Percentiles rank a stretch among this genome's conserved stretches.
phyloP scores from a whole-genome alignment of 148 eudicot species.

The Vaccinium darrowii region DNA sequence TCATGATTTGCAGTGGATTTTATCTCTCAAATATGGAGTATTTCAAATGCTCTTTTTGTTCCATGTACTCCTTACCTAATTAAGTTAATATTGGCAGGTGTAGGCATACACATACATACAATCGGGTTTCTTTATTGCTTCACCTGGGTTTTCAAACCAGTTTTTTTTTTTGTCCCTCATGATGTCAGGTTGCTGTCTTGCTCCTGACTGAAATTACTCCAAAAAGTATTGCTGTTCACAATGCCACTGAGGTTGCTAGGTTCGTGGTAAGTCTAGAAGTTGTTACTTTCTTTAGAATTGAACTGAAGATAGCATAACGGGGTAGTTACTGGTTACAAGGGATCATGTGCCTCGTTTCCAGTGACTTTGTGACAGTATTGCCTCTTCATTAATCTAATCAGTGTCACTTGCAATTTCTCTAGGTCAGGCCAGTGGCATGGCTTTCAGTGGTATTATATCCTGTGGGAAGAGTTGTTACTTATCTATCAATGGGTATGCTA shows the following conservation, averaged over 20 bases:
- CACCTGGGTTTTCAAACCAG: background rate
- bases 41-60: constrained; percentile 8
- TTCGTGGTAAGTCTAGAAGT: constrained; percentile 71
- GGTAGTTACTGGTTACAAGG: background rate
- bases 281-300: constrained; percentile 8
- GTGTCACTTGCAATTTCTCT: constrained; percentile 33
- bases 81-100: background rate
- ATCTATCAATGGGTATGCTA: constrained; percentile 90
- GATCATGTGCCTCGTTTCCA: background rate
- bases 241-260: constrained; percentile 98
- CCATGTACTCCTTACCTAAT: background rate
- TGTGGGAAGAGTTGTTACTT: constrained; percentile 93
- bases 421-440: constrained; percentile 99
- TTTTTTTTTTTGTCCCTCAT: constrained; percentile 6
- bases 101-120: background rate
- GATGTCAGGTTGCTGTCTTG: constrained; percentile 80
- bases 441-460: constrained; percentile 92
- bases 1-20: background rate
- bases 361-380: background rate
- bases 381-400: background rate
- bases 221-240: constrained; percentile 96
- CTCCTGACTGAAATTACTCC: constrained; percentile 99
- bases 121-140: constrained; percentile 9
- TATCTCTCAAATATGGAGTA: background rate
- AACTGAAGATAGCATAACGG: background rate